These are phyloP conservation scores for Sporothrix dimorphospora DNA, from an alignment of 2,329 filamentous ascomycete genomes.

Conservation along the genomic window DNA sequence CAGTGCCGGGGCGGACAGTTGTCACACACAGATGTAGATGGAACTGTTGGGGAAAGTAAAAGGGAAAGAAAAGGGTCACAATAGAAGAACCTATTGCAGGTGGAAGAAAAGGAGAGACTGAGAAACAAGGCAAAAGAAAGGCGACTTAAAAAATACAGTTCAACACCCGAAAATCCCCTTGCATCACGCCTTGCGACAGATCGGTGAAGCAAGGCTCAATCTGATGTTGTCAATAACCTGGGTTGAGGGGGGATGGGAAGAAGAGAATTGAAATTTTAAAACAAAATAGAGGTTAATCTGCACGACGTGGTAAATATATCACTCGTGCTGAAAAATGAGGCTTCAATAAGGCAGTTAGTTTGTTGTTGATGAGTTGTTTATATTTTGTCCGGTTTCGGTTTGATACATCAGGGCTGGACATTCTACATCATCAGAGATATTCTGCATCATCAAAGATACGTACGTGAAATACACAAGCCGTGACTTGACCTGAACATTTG, in stretches of 20 bases:
- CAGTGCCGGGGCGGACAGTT: conserved; percentile 6
- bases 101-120: not conserved
- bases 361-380: too few species aligned
- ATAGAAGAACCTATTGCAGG: not conserved
- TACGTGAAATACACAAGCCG: too few species aligned
- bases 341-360: not conserved
- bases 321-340: not conserved
- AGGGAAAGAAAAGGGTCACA: not conserved
- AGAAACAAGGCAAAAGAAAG: not conserved
- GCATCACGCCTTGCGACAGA: not conserved
- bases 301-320: not conserved
- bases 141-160: conserved; percentile 1
- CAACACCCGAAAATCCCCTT: not conserved
- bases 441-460: too few species aligned
- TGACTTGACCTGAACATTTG: too few species aligned
- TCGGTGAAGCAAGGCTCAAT: not conserved
- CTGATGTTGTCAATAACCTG: not conserved
- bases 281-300: not conserved
- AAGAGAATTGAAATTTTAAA: not conserved
- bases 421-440: too few species aligned
- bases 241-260: not conserved
- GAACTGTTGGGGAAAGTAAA: not conserved
- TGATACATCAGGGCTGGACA: too few species aligned
- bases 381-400: too few species aligned
- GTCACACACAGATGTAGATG: conserved; percentile 4